Conservation (phyloP, 805 yeast species). For the Yamadazyma sp. region DNA sequence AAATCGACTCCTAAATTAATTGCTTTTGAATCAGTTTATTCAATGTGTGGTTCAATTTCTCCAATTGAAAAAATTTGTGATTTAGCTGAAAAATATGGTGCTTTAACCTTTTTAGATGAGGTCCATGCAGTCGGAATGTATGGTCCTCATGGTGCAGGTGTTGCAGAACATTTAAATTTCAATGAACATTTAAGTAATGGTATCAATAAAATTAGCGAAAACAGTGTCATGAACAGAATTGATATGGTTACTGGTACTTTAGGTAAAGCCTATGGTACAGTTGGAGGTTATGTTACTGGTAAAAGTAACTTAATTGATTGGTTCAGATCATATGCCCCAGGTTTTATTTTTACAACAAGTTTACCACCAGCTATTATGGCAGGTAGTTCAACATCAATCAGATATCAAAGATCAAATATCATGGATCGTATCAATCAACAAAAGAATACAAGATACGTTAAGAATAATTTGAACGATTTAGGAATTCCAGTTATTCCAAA, state of each 20-base stretch:
- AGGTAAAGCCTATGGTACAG: constrained; percentile 95
- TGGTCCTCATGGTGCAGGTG: constrained; percentile 99
- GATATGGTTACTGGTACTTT: constrained; percentile 97
- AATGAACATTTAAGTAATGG: constrained; percentile 74
- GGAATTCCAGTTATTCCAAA: constrained; percentile 97
- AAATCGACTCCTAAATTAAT: constrained; percentile 87
- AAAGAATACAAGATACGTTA: constrained; percentile 79
- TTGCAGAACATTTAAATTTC: constrained; percentile 93
- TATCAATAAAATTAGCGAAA: constrained; percentile 38
- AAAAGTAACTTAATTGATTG: constrained; percentile 81
- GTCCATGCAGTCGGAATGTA: constrained; percentile 99
- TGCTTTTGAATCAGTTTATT: constrained; percentile 95
- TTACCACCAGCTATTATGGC: constrained; percentile 98
- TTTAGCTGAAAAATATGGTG: constrained; percentile 96
- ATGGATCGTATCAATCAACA: constrained; percentile 83
- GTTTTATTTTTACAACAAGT: constrained; percentile 94
- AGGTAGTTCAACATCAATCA: constrained; percentile 84
- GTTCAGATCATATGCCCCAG: constrained; percentile 95
- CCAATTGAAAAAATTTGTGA: constrained; percentile 92
- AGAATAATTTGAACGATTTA: constrained; percentile 57
- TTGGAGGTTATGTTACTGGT: constrained; percentile 97
- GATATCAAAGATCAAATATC: constrained; percentile 76
- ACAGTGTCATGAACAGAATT: constrained; percentile 80
- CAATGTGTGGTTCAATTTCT: constrained; percentile 97
- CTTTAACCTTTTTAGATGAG: constrained; percentile 94